Evolutionary conservation across 352 stramenopile genomes (phyloP), one percentile per base, ranked within the genome.

Genomic region (Phytophthora ramorum): DNA sequence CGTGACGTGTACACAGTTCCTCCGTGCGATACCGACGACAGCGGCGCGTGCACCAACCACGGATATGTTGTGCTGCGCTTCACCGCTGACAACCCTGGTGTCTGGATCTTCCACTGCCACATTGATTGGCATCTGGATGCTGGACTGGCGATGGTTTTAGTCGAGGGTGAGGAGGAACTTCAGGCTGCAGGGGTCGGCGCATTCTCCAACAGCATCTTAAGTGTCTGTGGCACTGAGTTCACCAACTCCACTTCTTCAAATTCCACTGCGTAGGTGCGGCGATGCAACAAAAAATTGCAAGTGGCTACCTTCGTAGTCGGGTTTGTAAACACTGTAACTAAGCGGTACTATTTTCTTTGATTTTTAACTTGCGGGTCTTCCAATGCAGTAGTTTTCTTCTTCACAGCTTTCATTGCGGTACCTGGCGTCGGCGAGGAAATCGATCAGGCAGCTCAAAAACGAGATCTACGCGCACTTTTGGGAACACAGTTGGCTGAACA

Each of bases 91-190:
- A 80, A 71, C 43, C 51, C 63, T 4, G 68, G 75, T 2, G 75
- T 69, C 3, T 83, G 71, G 68, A 55, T 76, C 43, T 14, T 83
- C 19, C 75, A 83, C 56, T 80, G 75, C 56, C 75, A 83, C 49
- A 73, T 80, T 22, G 68, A 76, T 2, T 76, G 63, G 57, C 68
- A 80, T 46, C 30, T 79, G 47, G 66, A 49, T 20, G 58, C 49
- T n/a, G 74, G 73, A 16, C 37, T 78, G 19, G 53, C 69, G 0
- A 76, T 73, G 61, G 20, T 75, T 7, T 46, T 75, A 4, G 66
- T 75, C 19, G 66, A 71, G 8, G 61, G 66, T 1, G 61, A 71
- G 32, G 44, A 59, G 1, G 49, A 68, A 20, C 32, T 79, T 5
- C 54, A 64, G 34, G 30, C 45, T 6, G 32, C 47, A 30, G 69